Evolutionary conservation across 176 grass and related monocot genomes (phyloP), one percentile per base, ranked within the genome.

Genomic region (Metroxylon sagu): DNA sequence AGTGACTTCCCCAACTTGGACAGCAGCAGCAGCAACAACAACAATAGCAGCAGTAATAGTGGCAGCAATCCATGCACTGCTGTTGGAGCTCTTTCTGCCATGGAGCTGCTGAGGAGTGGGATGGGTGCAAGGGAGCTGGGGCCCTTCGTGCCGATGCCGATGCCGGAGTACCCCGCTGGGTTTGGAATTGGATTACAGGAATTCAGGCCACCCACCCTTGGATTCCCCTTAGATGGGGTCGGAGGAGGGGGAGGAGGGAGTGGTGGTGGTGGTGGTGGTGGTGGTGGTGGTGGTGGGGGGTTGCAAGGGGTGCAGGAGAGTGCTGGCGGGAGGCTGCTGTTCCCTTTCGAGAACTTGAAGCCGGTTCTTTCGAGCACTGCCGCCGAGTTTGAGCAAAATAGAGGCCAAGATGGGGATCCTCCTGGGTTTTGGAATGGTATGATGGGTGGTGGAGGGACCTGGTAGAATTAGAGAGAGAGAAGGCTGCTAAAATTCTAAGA

Each of bases 101-200:
- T 95, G 85, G 89, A 95, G 76, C 78, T 95, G 25, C 77, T 95
- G 4, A 84, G 89, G 70, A 89, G 79, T 74, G 80, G 80, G 27
- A 79, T 82, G 50, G 75, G 49, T 25, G 27, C 66, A 18, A 61
- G 66, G 23, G 28, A 16, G 31, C 29, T 69, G 18, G 67, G 51
- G 21, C 28, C 59, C 26, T 85, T 85, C 1, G 66, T 82, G 71
- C 79, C 78, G 23, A 75, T 95, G 29, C 69, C 77, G 61, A 2
- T 89, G 76, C 81, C 81, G 48, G 89, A 95, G 2, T 95, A 89
- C 57, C 35, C 85, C 18, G 18, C 76, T n/a, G 89, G 79, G 14
- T 93, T 93, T 68, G 49, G 35, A 43, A 10, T 43, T 12, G 35
- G 73, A 4, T 57, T 93, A 29, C 80, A 82, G 1, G 79, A 85